These are phyloP conservation scores for Gentiana dahurica DNA, from an alignment of 257 asterid genomes.

Conservation along the genomic window DNA sequence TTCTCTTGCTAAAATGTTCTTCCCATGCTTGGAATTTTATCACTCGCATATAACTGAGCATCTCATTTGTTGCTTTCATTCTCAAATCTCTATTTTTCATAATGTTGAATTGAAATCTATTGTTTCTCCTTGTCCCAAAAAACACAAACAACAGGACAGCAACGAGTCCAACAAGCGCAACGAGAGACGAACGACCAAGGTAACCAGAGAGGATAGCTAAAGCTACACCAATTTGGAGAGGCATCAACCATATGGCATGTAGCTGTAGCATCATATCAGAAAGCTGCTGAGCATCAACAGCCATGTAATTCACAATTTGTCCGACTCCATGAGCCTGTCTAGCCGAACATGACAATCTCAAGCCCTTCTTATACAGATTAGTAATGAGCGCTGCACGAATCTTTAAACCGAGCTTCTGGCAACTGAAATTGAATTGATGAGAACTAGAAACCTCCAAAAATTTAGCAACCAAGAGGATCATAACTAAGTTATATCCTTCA, in stretches of 20 bases:
- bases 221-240: constrained; percentile 59
- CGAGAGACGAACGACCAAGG: constrained; percentile 47
- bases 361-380: constrained; percentile 13
- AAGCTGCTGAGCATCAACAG: constrained; percentile 94
- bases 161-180: constrained; percentile 40
- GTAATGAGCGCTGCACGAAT: constrained; percentile 76
- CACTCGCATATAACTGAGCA: too few species aligned
- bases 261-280: constrained; percentile 71
- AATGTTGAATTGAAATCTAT: constrained; percentile 39
- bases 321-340: constrained; percentile 43
- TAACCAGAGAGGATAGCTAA: constrained; percentile 47
- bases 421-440: constrained; percentile 79
- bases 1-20: too few species aligned
- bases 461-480: too few species aligned
- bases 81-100: too few species aligned
- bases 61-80: too few species aligned
- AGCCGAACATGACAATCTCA: too few species aligned
- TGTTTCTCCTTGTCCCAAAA: constrained; percentile 45
- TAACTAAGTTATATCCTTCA: too few species aligned
- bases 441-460: constrained; percentile 56
- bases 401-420: constrained; percentile 80
- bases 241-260: constrained; percentile 46
- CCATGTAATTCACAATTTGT: constrained; percentile 92
- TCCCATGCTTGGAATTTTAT: too few species aligned
- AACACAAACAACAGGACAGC: constrained; percentile 40